phyloP scores from a whole-genome alignment of 2,329 filamentous ascomycete genomes.

The Exophiala aquamarina region DNA sequence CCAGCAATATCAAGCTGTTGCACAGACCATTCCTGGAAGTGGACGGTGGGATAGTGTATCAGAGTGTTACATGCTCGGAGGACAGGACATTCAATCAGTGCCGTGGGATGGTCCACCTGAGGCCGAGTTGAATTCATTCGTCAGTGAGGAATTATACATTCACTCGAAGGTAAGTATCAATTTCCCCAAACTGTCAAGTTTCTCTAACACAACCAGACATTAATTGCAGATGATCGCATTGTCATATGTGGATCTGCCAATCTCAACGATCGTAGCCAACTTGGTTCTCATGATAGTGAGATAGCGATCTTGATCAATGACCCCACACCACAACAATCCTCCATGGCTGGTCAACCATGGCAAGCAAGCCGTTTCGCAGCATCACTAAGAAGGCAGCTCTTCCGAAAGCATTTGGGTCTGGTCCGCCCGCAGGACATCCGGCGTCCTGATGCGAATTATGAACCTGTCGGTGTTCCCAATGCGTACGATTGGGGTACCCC shows the following conservation, averaged over 20 bases:
- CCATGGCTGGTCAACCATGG: conserved; percentile 76
- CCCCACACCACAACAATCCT: conserved; percentile 65
- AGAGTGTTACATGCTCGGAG: conserved; percentile 79
- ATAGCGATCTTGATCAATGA: conserved; percentile 89
- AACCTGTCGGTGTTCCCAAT: conserved; percentile 58
- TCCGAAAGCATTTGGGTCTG: conserved; percentile 87
- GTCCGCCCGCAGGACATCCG: conserved; percentile 71
- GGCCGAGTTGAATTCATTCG: conserved; percentile 61
- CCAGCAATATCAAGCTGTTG: conserved; percentile 70
- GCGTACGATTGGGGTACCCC: conserved; percentile 53
- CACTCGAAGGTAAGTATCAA: conserved; percentile 49
- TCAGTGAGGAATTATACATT: conserved; percentile 63
- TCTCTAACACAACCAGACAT: conserved; percentile 40
- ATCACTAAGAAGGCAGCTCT: conserved; percentile 77
- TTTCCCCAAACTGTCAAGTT: neutral
- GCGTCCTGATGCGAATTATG: conserved; percentile 56
- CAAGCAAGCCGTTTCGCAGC: conserved; percentile 79
- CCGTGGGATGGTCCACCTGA: conserved; percentile 58
- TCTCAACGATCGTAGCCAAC: conserved; percentile 85
- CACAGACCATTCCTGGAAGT: conserved; percentile 50
- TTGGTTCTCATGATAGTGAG: conserved; percentile 88
- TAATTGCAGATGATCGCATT: conserved; percentile 83
- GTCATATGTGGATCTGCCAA: conserved; percentile 87
- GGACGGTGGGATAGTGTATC: conserved; percentile 74
- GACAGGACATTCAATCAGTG: conserved; percentile 66